Conservation (phyloP, 2,329 filamentous ascomycete species). For the Cladosporium sp. region DNA sequence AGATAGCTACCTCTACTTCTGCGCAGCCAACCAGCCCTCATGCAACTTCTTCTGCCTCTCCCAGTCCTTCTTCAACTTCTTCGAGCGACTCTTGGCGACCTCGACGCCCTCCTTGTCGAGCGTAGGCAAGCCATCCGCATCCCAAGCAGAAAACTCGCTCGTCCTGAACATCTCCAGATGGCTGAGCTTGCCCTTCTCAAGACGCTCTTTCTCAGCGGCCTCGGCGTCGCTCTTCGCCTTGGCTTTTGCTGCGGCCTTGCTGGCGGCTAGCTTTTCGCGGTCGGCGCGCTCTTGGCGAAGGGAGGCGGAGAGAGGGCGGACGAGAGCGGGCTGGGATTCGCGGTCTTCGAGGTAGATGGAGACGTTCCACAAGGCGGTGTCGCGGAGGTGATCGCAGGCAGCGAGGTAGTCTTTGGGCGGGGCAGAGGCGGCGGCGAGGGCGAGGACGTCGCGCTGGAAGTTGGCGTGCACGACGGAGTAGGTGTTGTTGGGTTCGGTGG, state of each 20-base stretch:
- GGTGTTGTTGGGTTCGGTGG: slow-evolving; percentile 28
- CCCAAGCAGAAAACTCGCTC: slow-evolving; percentile 69
- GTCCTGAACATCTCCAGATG: slow-evolving; percentile 56
- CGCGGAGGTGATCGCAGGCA: slow-evolving; percentile 75
- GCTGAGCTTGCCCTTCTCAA: slow-evolving; percentile 54
- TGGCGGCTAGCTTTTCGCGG: slow-evolving; percentile 51
- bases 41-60: slow-evolving; percentile 83
- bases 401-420: slow-evolving; percentile 67
- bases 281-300: slow-evolving; percentile 47
- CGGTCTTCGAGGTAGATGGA: slow-evolving; percentile 87
- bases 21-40: slow-evolving; percentile 49
- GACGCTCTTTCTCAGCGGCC: slow-evolving; percentile 44
- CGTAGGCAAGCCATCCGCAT: slow-evolving; percentile 73
- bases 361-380: slow-evolving; percentile 73
- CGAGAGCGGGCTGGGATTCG: slow-evolving; percentile 62
- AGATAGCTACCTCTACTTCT: background rate
- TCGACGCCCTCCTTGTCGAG: slow-evolving; percentile 74
- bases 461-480: slow-evolving; percentile 47
- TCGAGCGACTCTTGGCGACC: slow-evolving; percentile 70
- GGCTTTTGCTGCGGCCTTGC: slow-evolving; percentile 42
- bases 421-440: slow-evolving; percentile 43
- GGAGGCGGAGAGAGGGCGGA: slow-evolving; percentile 56
- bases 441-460: slow-evolving; percentile 59
- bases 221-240: slow-evolving; percentile 50
- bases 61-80: slow-evolving; percentile 87